phyloP scores from a whole-genome alignment of 2,329 filamentous ascomycete genomes.

The Huntiella savannae region DNA sequence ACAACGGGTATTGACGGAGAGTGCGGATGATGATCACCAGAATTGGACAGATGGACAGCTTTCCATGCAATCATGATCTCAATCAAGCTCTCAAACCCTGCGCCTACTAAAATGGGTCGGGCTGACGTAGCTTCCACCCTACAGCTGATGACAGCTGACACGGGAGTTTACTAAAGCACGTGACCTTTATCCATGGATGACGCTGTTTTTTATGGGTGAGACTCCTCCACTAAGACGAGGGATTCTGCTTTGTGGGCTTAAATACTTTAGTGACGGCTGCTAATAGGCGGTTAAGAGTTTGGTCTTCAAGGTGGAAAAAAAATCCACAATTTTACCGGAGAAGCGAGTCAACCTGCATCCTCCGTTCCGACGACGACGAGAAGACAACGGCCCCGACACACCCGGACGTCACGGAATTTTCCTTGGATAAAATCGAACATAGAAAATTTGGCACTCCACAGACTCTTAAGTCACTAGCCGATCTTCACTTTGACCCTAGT shows the following conservation, averaged over 20 bases:
- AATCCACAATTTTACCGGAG: constrained; percentile 2
- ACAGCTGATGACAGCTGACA: constrained; percentile 4
- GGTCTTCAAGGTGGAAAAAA: constrained; percentile 5
- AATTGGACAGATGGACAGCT: constrained; percentile 12
- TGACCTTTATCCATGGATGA: constrained; percentile 7
- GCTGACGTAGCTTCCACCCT: constrained; percentile 3
- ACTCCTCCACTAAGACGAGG: neutral
- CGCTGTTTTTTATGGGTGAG: constrained; percentile 2
- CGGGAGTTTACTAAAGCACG: neutral
- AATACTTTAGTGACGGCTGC: constrained; percentile 2
- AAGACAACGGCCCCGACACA: too few species aligned
- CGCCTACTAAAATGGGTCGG: constrained; percentile 3
- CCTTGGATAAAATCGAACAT: too few species aligned
- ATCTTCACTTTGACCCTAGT: too few species aligned
- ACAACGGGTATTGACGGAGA: neutral
- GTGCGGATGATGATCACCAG: neutral
- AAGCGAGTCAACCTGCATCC: constrained; percentile 1
- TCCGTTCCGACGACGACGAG: neutral
- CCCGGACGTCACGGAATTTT: too few species aligned
- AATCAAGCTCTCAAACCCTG: constrained; percentile 3
- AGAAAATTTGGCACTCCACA: too few species aligned
- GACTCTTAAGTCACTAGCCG: too few species aligned
- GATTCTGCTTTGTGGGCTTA: constrained; percentile 8
- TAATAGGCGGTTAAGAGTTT: constrained; percentile 3
- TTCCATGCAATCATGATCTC: constrained; percentile 7